A percentile compares a stretch with the other conserved stretches of the same genome.
These are phyloP conservation scores for Mycena galopus DNA, from an alignment of 768 basidiomycete species.

Conservation along the genomic window DNA sequence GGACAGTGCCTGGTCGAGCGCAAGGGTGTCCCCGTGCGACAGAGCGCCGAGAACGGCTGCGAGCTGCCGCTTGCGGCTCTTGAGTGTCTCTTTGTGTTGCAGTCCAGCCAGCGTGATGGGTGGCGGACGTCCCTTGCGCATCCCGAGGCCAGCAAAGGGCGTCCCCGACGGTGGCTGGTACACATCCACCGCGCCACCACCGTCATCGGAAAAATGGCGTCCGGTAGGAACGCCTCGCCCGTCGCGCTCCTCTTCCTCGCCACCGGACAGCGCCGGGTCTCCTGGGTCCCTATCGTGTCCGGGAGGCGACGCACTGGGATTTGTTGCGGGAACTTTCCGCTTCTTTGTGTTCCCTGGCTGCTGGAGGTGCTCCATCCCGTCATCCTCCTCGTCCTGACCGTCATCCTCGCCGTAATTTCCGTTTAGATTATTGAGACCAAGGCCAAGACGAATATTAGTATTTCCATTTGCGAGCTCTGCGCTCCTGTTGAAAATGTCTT, in stretches of 20 bases:
- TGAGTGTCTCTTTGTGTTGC: conserved; percentile 82
- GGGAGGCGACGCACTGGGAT: conserved; percentile 65
- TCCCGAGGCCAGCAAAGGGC: conserved; percentile 32
- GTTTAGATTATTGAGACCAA: not conserved
- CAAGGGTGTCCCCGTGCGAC: conserved; percentile 76
- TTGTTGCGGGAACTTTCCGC: conserved; percentile 81
- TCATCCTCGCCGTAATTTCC: conserved; percentile 45
- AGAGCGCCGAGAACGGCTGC: conserved; percentile 77
- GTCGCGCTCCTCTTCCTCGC: conserved; percentile 46
- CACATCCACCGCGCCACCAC: conserved; percentile 37
- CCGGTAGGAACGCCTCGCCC: conserved; percentile 38
- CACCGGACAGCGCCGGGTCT: conserved; percentile 45
- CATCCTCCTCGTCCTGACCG: conserved; percentile 66
- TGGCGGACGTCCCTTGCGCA: conserved; percentile 61
- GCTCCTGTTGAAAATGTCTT: conserved; percentile 52
- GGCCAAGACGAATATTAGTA: not conserved
- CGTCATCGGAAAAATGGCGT: conserved; percentile 17
- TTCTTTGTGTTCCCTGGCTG: conserved; percentile 91
- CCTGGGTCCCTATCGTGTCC: conserved; percentile 52
- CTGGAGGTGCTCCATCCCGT: conserved; percentile 76
- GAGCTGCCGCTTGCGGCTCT: conserved; percentile 76
- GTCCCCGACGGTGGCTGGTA: conserved; percentile 35
- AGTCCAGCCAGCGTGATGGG: conserved; percentile 76
- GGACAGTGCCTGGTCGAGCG: conserved; percentile 83
- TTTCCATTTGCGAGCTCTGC: conserved; percentile 27